Conservation (phyloP, 352 stramenopile species). For the Globisporangium emineosum region DNA sequence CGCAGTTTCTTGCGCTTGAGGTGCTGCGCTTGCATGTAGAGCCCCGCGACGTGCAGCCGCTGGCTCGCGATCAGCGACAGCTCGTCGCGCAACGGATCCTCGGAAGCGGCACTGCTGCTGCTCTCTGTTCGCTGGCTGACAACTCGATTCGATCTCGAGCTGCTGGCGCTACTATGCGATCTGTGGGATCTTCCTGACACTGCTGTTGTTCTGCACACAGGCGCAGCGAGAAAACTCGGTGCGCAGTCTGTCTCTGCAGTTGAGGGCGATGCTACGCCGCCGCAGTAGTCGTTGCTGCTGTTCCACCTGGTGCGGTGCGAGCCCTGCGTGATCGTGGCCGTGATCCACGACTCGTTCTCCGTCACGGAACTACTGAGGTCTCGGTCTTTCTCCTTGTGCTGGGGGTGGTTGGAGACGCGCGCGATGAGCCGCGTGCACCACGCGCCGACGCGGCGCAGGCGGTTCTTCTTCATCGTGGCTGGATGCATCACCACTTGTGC, state of each 20-base stretch:
- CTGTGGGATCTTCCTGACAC: not conserved
- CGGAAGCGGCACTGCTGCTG: not conserved
- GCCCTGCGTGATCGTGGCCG: not conserved
- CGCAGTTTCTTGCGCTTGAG: conserved; percentile 6
- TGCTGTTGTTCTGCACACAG: not conserved
- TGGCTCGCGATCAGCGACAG: conserved; percentile 11
- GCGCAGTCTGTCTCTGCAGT: conserved; percentile 1
- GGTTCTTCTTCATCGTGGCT: not conserved
- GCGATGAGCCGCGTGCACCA: conserved; percentile 15
- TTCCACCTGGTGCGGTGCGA: not conserved
- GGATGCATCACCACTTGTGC: not conserved
- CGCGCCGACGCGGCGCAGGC: conserved; percentile 9
- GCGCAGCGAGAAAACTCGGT: not conserved
- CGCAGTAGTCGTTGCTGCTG: conserved; percentile 4
- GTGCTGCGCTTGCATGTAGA: conserved; percentile 6
- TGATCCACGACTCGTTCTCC: conserved; percentile 15
- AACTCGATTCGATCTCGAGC: not conserved
- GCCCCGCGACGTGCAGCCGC: conserved; percentile 9
- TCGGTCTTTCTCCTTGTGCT: not conserved
- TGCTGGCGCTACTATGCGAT: not conserved
- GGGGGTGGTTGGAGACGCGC: conserved; percentile 4
- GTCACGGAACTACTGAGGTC: conserved; percentile 2
- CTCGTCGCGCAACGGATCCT: conserved; percentile 1
- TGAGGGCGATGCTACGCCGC: not conserved
- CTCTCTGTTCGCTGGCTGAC: not conserved